These are phyloP conservation scores for Penicillium corylophilum DNA, from an alignment of 2,329 filamentous ascomycete genomes.

Conservation along the genomic window DNA sequence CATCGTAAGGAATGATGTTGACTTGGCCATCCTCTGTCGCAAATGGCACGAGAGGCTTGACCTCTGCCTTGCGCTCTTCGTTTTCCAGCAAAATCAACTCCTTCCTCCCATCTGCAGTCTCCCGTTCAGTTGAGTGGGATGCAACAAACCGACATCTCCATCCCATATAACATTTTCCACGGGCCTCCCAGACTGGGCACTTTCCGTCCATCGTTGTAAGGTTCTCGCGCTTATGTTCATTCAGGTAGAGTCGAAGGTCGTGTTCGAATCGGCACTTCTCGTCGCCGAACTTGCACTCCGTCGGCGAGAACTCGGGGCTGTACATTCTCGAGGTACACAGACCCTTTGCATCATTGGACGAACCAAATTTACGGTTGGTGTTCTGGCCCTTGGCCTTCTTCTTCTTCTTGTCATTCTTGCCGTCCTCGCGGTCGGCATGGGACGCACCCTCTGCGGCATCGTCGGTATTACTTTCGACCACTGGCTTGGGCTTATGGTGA, in stretches of 20 bases:
- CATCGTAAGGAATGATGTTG: slow-evolving; percentile 68
- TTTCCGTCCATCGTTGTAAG: slow-evolving; percentile 71
- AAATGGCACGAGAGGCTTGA: slow-evolving; percentile 28
- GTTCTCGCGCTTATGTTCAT: slow-evolving; percentile 76
- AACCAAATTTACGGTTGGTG: slow-evolving; percentile 76
- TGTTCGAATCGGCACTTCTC: slow-evolving; percentile 80
- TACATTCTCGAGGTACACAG: slow-evolving; percentile 74
- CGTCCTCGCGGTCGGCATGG: slow-evolving; percentile 41
- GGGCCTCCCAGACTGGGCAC: slow-evolving; percentile 77
- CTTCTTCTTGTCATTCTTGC: slow-evolving; percentile 49
- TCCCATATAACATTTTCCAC: slow-evolving; percentile 75
- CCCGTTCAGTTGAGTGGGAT: slow-evolving; percentile 81
- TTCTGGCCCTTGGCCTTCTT: slow-evolving; percentile 75
- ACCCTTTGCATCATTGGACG: slow-evolving; percentile 71
- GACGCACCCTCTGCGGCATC: slow-evolving; percentile 61
- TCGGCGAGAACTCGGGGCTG: slow-evolving; percentile 76
- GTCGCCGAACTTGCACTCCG: slow-evolving; percentile 67
- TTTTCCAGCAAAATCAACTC: slow-evolving; percentile 72
- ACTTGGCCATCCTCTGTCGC: slow-evolving; percentile 62
- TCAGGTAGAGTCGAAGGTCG: slow-evolving; percentile 80
- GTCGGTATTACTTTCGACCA: slow-evolving; percentile 46
- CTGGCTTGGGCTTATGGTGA: slow-evolving; percentile 17
- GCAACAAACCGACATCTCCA: slow-evolving; percentile 93
- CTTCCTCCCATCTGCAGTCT: slow-evolving; percentile 74
- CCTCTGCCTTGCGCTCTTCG: slow-evolving; percentile 47